Base-by-base conservation (phyloP, 2,329 filamentous ascomycete genomes). In the Talaromyces funiculosus region DNA sequence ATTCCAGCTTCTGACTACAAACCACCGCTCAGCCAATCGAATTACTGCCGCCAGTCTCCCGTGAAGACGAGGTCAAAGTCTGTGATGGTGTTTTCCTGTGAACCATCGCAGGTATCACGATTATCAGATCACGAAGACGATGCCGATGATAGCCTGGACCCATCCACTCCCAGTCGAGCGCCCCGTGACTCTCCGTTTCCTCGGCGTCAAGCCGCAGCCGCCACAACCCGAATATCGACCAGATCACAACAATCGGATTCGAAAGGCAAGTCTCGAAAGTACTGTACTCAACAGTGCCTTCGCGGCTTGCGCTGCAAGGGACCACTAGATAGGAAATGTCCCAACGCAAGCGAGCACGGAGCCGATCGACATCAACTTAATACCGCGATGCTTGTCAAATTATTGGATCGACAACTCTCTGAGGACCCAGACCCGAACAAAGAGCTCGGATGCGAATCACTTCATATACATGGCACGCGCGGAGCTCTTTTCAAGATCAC, bases 231-330 rank as follows among this genome's bases (percentile, higher is more conserved):
- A 49, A 38, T 16, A 26, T 58, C 33, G 2, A 58, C 29, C 8
- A 51, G 20, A 71, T 65, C 70, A 69, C 0, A 79, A 82, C 22
- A 88, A 88, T 1, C 88, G 88, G 0, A 91, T 91, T 68, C 84
- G 89, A 67, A 62, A 61, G 49, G 66, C 65, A 54, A 57, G 24
- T 54, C 47, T n/a, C 26, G 40, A 80, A 80, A 65, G 81, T 89
- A 8, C 77, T 90, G 9, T 22, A 37, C 56, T 51, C 31, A 58
- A 29, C 4, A 31, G 20, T 58, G 42, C 31, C 56, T 58, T 40
- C 22, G 18, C 7, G 18, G 56, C 31, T 58, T 58, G n/a, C 18
- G 31, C 31, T 1, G 33, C 3, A 38, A 12, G 7, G 56, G 18
- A 24, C 56, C 29, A 29, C 56, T 58, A 1, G 56, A 58, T 58